Conservation (phyloP, 257 asterid genomes). For the Scutellaria galericulata region DNA sequence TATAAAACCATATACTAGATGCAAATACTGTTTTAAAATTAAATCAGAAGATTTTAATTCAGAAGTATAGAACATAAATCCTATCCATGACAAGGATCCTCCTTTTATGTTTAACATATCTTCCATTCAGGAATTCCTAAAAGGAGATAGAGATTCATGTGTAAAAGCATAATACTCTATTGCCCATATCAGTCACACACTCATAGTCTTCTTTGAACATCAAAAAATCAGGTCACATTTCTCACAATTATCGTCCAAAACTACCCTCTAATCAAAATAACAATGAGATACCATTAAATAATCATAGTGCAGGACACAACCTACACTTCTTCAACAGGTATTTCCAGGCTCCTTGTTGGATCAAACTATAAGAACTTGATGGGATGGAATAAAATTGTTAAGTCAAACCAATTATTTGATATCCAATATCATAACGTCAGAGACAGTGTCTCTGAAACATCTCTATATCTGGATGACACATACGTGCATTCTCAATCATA, state of each 20-base stretch:
- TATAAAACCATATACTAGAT: background rate
- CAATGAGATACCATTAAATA: background rate
- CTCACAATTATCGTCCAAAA: background rate
- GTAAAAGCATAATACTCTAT: background rate
- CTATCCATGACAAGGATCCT: too few relatives aligned
- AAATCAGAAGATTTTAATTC: too few relatives aligned
- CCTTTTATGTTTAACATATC: too few relatives aligned
- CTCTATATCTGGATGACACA: background rate
- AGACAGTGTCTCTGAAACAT: too few relatives aligned
- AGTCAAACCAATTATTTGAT: background rate
- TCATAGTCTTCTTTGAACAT: background rate
- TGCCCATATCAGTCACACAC: background rate
- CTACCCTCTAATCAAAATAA: background rate
- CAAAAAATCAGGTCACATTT: slow-evolving; percentile 5
- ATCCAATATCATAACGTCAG: too few relatives aligned
- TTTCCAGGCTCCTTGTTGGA: background rate
- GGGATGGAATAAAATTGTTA: background rate
- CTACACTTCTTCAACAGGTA: background rate
- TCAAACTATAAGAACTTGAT: background rate
- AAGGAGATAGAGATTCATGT: background rate
- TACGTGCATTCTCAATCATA: background rate
- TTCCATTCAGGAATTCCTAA: too few relatives aligned
- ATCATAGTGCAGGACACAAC: background rate
- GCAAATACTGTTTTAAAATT: too few relatives aligned
- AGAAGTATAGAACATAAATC: too few relatives aligned